phyloP scores from a whole-genome alignment of 208 protist species.

The Trypanosoma scelopori region DNA sequence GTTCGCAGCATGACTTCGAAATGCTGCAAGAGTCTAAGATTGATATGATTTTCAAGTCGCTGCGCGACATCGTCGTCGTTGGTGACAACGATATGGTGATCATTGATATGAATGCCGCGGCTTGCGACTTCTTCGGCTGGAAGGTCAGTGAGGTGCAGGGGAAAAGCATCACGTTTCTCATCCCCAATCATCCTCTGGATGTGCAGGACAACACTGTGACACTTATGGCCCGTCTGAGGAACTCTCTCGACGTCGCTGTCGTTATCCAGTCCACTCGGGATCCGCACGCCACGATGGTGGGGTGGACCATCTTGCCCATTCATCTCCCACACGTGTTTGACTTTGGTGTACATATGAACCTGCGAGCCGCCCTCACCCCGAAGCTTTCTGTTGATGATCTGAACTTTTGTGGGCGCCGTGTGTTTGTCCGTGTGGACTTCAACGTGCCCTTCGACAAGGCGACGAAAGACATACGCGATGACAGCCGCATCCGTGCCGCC shows the following conservation, averaged over 20 bases:
- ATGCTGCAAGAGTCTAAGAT: conserved; percentile 84
- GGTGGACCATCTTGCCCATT: conserved; percentile 84
- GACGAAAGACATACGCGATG: conserved; percentile 94
- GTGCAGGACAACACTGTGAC: conserved; percentile 83
- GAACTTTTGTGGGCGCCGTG: conserved; percentile 89
- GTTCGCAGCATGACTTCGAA: background rate
- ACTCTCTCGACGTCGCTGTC: conserved; percentile 62
- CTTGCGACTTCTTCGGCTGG: conserved; percentile 82
- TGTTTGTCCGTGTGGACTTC: conserved; percentile 98
- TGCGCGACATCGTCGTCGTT: conserved; percentile 88
- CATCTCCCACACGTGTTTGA: conserved; percentile 78
- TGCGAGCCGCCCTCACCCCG: conserved; percentile 76
- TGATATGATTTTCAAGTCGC: conserved; percentile 84
- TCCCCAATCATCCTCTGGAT: conserved; percentile 83
- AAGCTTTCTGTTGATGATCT: conserved; percentile 90
- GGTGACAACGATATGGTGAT: conserved; percentile 90
- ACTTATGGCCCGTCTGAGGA: conserved; percentile 58
- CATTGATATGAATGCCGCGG: conserved; percentile 81
- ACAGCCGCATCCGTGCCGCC: conserved; percentile 95
- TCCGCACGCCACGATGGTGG: conserved; percentile 86
- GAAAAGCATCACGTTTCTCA: conserved; percentile 89
- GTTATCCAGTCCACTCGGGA: conserved; percentile 88
- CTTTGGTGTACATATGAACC: conserved; percentile 89
- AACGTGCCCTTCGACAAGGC: conserved; percentile 97
- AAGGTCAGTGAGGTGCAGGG: conserved; percentile 61